These are phyloP conservation scores for Lactuca sativa DNA, from an alignment of 129 eudicot species.

Conservation along the genomic window DNA sequence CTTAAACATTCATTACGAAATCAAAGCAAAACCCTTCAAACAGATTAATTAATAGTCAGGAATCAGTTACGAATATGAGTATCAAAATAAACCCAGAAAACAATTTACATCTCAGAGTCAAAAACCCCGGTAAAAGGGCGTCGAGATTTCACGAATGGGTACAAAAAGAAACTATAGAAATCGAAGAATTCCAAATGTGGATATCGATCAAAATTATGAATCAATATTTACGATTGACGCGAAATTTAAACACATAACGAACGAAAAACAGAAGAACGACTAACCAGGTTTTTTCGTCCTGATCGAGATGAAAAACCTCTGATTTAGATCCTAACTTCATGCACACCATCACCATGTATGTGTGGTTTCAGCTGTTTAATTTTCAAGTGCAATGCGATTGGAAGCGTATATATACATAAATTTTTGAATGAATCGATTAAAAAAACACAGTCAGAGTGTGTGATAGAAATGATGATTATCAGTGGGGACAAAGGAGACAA, in stretches of 20 bases:
- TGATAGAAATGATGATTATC: constrained; percentile 19
- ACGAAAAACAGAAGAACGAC: constrained; percentile 15
- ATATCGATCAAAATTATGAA: constrained; percentile 9
- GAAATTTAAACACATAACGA: neutral
- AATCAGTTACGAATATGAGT: constrained; percentile 19
- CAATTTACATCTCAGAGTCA: constrained; percentile 9
- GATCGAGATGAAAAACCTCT: constrained; percentile 49
- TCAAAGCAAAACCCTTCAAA: constrained; percentile 5
- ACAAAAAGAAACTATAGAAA: constrained; percentile 2
- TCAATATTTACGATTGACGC: constrained; percentile 5
- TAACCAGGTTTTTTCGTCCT: constrained; percentile 46
- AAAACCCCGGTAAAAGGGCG: neutral
- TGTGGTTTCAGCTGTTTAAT: constrained; percentile 4
- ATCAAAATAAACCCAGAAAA: constrained; percentile 2
- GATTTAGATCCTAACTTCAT: constrained; percentile 62
- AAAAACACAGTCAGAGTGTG: constrained; percentile 11
- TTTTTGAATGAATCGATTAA: constrained; percentile 11
- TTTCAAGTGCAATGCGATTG: constrained; percentile 12
- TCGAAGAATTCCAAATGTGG: constrained; percentile 16
- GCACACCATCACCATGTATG: constrained; percentile 33
- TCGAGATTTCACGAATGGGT: constrained; percentile 19
- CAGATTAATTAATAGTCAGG: neutral
- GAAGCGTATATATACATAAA: neutral
- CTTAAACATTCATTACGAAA: constrained; percentile 13
- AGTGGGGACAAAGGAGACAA: constrained; percentile 28